Evolutionary conservation across 306 rosid genomes (phyloP).

Genomic region (Astragalus membranaceus): DNA sequence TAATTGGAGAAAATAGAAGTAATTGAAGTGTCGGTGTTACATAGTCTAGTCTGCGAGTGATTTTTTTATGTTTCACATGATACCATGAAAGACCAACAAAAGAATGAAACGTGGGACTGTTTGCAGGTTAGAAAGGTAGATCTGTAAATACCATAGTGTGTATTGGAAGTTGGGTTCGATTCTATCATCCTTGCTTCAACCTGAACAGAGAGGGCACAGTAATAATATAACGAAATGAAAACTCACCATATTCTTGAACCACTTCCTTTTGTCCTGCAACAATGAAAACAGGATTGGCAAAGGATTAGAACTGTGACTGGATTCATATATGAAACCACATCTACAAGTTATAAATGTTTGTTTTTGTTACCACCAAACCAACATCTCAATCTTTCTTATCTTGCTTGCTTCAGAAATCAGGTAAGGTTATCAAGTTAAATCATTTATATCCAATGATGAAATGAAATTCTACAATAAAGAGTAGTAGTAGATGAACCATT

Average conservation of each 20-base stretch:
- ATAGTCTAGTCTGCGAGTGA: not conserved
- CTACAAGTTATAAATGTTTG: not conserved
- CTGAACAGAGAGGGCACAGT: not conserved
- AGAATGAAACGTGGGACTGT: not conserved
- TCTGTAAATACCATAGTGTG: slow-evolving; percentile 35
- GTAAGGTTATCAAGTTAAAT: slow-evolving; percentile 2
- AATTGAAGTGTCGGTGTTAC: too few relatives aligned
- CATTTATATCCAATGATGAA: slow-evolving; percentile 1
- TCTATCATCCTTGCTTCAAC: slow-evolving; percentile 45
- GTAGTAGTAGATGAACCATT: not conserved
- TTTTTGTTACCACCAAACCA: not conserved
- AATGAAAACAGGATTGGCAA: not conserved
- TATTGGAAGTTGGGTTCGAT: slow-evolving; percentile 16
- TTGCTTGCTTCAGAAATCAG: not conserved
- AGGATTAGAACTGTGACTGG: slow-evolving; percentile 2
- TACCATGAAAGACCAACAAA: not conserved
- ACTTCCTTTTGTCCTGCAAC: slow-evolving; percentile 55
- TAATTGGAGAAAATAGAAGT: too few relatives aligned
- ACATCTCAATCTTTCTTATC: not conserved
- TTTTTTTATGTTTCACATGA: not conserved
- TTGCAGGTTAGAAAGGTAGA: not conserved
- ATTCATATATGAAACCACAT: not conserved
- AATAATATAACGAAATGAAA: slow-evolving; percentile 16
- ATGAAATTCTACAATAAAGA: not conserved
- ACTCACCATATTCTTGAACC: slow-evolving; percentile 57